A percentile compares a stretch with the other conserved stretches of the same genome.
phyloP scores from a whole-genome alignment of 148 eudicot genomes.

The Persicaria tinctoria region DNA sequence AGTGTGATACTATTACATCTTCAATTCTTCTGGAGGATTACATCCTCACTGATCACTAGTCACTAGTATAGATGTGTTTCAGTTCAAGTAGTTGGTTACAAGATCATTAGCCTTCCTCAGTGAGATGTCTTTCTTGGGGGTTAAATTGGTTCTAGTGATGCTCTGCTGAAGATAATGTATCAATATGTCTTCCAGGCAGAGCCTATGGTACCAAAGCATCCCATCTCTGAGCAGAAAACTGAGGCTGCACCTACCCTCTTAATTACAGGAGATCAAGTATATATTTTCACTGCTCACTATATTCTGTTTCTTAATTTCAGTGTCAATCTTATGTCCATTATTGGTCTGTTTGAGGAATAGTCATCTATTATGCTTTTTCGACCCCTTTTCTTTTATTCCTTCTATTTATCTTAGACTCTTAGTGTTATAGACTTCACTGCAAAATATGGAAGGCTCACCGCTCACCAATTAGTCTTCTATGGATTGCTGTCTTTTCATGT shows the following conservation, averaged over 20 bases:
- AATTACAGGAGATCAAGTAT: constrained; percentile 89
- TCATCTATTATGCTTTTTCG: background rate
- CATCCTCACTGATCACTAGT: background rate
- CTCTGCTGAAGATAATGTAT: constrained; percentile 6
- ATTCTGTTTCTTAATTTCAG: constrained; percentile 1
- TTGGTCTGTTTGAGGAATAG: background rate
- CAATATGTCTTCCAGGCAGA: constrained; percentile 51
- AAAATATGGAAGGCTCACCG: background rate
- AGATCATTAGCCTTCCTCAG: background rate
- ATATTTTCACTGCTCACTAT: constrained; percentile 15
- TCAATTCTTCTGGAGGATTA: background rate
- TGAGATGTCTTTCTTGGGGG: constrained; percentile 13
- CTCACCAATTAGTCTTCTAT: background rate
- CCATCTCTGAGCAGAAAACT: constrained; percentile 37
- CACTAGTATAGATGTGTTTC: background rate
- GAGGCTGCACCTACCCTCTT: constrained; percentile 60
- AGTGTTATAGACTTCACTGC: background rate
- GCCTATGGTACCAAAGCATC: constrained; percentile 47
- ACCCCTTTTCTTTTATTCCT: background rate
- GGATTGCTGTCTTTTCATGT: background rate
- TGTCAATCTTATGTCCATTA: background rate
- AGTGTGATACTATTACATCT: background rate
- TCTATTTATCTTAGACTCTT: background rate
- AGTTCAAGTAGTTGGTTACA: background rate
- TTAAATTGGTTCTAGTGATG: constrained; percentile 9